Evolutionary conservation across 441 rosid species (phyloP).

Genomic region (Populus hybrid): DNA sequence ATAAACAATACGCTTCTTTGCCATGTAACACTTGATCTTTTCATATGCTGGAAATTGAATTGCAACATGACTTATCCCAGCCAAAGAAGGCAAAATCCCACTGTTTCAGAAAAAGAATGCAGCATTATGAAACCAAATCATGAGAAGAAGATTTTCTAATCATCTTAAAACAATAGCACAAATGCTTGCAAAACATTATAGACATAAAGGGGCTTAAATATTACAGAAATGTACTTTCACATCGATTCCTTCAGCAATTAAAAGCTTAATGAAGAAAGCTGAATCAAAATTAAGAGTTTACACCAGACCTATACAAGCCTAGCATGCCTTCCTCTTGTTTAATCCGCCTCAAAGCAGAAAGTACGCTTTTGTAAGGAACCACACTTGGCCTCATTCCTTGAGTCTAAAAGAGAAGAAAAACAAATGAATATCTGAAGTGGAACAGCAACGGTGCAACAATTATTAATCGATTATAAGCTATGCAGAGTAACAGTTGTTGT

Average conservation of each 20-base stretch:
- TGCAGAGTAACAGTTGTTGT: neutral
- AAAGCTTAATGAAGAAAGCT: neutral
- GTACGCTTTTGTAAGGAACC: conserved; percentile 78
- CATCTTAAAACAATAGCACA: neutral
- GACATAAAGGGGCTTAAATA: neutral
- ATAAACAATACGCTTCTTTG: conserved; percentile 52
- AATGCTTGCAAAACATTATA: conserved; percentile 1
- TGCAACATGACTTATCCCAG: conserved; percentile 89
- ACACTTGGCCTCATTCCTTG: conserved; percentile 85
- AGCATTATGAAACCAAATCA: conserved; percentile 5
- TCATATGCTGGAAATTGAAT: conserved; percentile 96
- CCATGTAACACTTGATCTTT: conserved; percentile 72
- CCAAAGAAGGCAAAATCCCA: conserved; percentile 86
- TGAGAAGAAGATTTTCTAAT: neutral
- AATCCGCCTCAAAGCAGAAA: conserved; percentile 81
- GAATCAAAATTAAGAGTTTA: neutral
- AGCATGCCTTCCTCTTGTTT: conserved; percentile 78
- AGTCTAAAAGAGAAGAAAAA: conserved; percentile 42
- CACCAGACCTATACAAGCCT: conserved; percentile 87
- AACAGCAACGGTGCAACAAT: neutral
- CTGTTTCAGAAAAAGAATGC: conserved; percentile 44
- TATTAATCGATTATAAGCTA: neutral
- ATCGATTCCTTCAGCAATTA: neutral
- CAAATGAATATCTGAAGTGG: conserved; percentile 1
- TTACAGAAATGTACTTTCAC: neutral